Percentiles rank a stretch among this genome's conserved stretches.
These are phyloP conservation scores for Debaryomyces sp. DNA, from an alignment of 1,139 yeast genomes.

Conservation along the genomic window DNA sequence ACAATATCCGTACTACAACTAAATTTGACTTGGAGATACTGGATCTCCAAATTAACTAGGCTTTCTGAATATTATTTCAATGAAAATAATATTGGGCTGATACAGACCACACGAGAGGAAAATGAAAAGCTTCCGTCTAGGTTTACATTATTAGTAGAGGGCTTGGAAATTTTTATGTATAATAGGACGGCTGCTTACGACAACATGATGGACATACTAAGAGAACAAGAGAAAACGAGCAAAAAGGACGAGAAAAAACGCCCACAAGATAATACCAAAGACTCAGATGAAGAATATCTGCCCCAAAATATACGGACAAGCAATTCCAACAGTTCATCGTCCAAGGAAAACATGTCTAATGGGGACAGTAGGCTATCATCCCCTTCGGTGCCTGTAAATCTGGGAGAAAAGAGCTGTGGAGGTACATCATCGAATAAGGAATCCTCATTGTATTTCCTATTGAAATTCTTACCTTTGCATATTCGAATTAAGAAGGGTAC, in stretches of 20 bases:
- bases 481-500: conserved; percentile 68
- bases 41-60: conserved; percentile 63
- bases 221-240: conserved; percentile 20
- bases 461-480: conserved; percentile 59
- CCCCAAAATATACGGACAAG: conserved; percentile 6
- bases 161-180: conserved; percentile 79
- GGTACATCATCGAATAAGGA: neutral
- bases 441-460: conserved; percentile 22
- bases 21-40: conserved; percentile 86
- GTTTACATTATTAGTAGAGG: conserved; percentile 62
- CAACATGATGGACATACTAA: conserved; percentile 51
- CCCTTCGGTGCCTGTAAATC: conserved; percentile 1
- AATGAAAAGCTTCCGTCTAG: conserved; percentile 62
- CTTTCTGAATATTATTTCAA: conserved; percentile 40
- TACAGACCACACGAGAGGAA: conserved; percentile 17
- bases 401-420: conserved; percentile 9
- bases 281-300: conserved; percentile 11
- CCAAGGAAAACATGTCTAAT: conserved; percentile 8
- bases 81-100: conserved; percentile 25
- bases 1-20: conserved; percentile 72
- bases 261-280: conserved; percentile 6
- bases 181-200: conserved; percentile 82
- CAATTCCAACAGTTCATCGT: conserved; percentile 6
- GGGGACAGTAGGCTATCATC: conserved; percentile 2
- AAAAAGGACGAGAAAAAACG: conserved; percentile 10